Conservation (phyloP, 257 asterid genomes). For the Cruciata laevipes region DNA sequence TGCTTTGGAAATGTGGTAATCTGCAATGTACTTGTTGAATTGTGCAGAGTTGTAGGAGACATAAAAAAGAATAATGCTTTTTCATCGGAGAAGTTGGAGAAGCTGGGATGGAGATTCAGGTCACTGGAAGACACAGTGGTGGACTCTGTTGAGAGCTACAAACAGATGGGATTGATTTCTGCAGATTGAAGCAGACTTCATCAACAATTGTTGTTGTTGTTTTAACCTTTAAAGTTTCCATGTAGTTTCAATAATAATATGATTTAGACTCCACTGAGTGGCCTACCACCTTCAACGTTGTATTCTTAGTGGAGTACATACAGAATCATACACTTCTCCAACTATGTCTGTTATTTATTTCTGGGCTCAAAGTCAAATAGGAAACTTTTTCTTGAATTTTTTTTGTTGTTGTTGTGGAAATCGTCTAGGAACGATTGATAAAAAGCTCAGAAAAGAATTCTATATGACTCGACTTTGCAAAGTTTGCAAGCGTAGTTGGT, state of each 20-base stretch:
- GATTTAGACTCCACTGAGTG: no score
- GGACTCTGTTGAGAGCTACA: conserved; percentile 63
- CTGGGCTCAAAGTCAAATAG: not conserved
- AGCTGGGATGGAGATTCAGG: conserved; percentile 62
- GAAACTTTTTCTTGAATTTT: no score
- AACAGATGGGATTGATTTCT: conserved; percentile 32
- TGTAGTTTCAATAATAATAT: no score
- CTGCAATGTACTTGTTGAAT: not conserved
- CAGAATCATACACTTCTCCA: no score
- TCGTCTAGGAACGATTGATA: no score
- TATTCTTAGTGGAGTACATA: not conserved
- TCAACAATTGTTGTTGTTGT: not conserved
- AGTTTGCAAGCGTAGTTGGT: no score
- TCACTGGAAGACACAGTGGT: conserved; percentile 51
- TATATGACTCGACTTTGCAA: no score
- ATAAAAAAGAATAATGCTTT: conserved; percentile 7
- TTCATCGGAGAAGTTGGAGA: conserved; percentile 53
- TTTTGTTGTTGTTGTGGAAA: no score
- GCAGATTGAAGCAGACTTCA: conserved; percentile 6
- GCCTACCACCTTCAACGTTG: not conserved
- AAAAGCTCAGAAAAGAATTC: no score
- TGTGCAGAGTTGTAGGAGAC: conserved; percentile 48
- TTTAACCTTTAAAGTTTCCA: not conserved
- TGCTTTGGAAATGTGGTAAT: no score
- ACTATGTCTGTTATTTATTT: no score